Conservation (phyloP, 257 asterid species). For the Scutellaria minor region DNA sequence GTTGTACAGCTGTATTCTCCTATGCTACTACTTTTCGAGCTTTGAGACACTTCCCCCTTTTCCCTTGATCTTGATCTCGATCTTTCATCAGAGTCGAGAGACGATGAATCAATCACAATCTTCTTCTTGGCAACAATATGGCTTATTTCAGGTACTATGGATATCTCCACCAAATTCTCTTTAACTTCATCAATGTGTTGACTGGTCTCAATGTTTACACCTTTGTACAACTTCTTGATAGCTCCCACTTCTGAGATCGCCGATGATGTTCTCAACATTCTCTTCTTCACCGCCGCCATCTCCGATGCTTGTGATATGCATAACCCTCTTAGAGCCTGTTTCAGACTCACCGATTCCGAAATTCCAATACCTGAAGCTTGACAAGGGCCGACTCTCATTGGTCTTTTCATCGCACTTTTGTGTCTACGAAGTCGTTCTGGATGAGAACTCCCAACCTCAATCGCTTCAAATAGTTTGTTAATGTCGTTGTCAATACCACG, state of each 20-base stretch:
- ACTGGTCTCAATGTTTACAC: conserved; percentile 45
- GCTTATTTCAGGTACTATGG: conserved; percentile 59
- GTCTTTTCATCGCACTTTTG: conserved; percentile 87
- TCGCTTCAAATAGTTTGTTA: conserved; percentile 74
- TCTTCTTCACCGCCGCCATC: conserved; percentile 87
- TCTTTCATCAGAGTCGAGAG: conserved; percentile 46
- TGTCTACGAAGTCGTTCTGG: conserved; percentile 40
- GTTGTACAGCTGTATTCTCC: conserved; percentile 82
- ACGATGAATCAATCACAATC: conserved; percentile 37
- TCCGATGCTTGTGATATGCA: conserved; percentile 97
- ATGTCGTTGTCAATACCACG: conserved; percentile 63
- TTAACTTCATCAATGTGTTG: conserved; percentile 41
- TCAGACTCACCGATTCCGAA: conserved; percentile 72
- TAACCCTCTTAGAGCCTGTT: conserved; percentile 93
- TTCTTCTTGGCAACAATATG: conserved; percentile 58
- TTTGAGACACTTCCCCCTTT: conserved; percentile 71
- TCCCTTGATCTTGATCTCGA: conserved; percentile 62
- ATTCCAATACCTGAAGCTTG: conserved; percentile 70
- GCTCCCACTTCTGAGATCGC: conserved; percentile 53
- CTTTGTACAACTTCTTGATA: conserved; percentile 50
- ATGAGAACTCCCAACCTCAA: conserved; percentile 55
- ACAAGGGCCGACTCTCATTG: conserved; percentile 61
- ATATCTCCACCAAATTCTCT: conserved; percentile 59
- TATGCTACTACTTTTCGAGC: conserved; percentile 81
- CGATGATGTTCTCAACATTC: conserved; percentile 52